Evolutionary conservation across 768 basidiomycete genomes (phyloP).

Genomic region (Artomyces pyxidatus): DNA sequence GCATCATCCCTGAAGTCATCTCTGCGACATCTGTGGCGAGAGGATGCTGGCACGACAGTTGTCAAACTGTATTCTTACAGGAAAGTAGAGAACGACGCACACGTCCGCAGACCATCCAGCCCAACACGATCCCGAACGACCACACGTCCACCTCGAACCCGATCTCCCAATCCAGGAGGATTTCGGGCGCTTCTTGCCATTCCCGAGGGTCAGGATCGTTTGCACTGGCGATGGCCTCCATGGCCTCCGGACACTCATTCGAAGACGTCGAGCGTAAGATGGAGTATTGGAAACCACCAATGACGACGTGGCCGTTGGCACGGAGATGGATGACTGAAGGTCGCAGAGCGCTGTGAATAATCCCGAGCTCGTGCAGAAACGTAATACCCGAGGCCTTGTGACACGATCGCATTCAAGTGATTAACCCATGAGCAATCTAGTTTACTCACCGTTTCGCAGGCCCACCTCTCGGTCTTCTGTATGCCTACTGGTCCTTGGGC

Average conservation of each 20-base stretch:
- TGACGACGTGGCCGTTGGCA: conserved; percentile 13
- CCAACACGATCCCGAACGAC: conserved; percentile 11
- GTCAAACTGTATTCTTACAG: neutral
- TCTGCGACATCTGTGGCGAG: neutral
- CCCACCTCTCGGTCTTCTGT: too few species aligned
- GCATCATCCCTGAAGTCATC: conserved; percentile 1
- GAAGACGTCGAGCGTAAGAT: conserved; percentile 1
- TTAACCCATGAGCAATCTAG: too few species aligned
- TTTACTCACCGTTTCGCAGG: too few species aligned
- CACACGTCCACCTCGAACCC: conserved; percentile 15
- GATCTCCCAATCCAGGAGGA: conserved; percentile 12
- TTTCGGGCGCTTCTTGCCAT: conserved; percentile 15
- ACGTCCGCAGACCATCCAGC: conserved; percentile 15
- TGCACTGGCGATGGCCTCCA: neutral
- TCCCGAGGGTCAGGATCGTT: conserved; percentile 2
- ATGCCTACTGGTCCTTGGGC: too few species aligned
- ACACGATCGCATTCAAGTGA: neutral
- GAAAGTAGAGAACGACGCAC: neutral
- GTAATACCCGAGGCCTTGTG: conserved; percentile 9
- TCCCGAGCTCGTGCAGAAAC: conserved; percentile 10
- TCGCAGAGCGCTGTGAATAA: conserved; percentile 12
- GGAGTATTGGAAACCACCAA: conserved; percentile 11
- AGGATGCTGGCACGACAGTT: neutral
- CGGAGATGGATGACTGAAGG: conserved; percentile 12
- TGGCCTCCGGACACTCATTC: neutral